Percentiles rank a stretch among this genome's conserved stretches.
Conservation (phyloP, 331 rosid species). For the Arachis monticola region DNA sequence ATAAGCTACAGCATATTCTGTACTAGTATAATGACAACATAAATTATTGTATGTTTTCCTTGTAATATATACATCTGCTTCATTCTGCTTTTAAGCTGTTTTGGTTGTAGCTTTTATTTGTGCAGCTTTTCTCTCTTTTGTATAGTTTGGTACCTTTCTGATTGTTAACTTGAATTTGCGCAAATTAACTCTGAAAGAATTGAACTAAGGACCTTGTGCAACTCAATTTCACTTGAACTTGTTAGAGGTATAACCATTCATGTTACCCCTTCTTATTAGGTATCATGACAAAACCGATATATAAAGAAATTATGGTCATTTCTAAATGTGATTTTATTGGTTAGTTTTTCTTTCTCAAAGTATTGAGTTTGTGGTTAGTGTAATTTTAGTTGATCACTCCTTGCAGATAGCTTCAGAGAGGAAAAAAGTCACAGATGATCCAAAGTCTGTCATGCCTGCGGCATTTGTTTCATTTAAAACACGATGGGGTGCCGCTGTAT, state of each 20-base stretch:
- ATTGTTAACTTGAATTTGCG: slow-evolving; percentile 12
- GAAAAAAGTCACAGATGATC: slow-evolving; percentile 49
- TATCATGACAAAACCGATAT: too few relatives aligned
- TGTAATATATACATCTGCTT: background rate
- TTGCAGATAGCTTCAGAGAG: slow-evolving; percentile 69
- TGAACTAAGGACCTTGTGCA: background rate
- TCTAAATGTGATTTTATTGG: background rate
- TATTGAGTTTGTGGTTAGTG: background rate
- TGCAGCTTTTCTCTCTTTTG: background rate
- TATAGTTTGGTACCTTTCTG: slow-evolving; percentile 13
- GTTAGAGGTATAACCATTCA: too few relatives aligned
- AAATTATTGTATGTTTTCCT: slow-evolving; percentile 3
- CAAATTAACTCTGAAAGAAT: slow-evolving; percentile 14
- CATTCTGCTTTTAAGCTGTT: background rate
- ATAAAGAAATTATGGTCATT: background rate
- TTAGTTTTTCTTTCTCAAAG: background rate
- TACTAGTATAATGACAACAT: too few relatives aligned
- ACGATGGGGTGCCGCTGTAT: slow-evolving; percentile 92
- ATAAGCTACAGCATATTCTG: too few relatives aligned
- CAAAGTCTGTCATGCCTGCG: slow-evolving; percentile 70
- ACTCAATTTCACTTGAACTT: slow-evolving; percentile 2
- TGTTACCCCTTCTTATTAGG: too few relatives aligned
- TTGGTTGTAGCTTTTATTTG: background rate
- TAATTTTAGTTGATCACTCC: slow-evolving; percentile 35
- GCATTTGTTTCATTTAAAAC: slow-evolving; percentile 88